Evolutionary conservation across 192 early-diverging fungal genomes (phyloP).

Genomic region (Obelidium mucronatum): DNA sequence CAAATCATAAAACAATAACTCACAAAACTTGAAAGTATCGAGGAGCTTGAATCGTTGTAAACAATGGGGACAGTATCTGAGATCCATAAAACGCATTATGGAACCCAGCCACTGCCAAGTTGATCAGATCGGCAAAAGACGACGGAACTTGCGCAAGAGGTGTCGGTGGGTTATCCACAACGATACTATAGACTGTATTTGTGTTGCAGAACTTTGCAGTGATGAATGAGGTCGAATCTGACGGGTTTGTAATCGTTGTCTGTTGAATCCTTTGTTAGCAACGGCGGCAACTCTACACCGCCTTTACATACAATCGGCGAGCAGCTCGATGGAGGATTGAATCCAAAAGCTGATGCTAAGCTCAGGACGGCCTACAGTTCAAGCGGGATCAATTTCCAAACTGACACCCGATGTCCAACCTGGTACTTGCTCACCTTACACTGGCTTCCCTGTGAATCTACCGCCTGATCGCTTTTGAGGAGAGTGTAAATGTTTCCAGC

Average conservation of each 20-base stretch:
- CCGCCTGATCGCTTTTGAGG: neutral
- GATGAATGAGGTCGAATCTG: slow-evolving; percentile 10
- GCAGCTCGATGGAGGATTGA: neutral
- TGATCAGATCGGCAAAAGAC: neutral
- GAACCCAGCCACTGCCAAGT: slow-evolving; percentile 5
- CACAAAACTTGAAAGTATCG: slow-evolving; percentile 24
- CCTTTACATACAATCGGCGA: no score
- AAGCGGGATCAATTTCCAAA: no score
- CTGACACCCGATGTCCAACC: no score
- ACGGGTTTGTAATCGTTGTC: slow-evolving; percentile 11
- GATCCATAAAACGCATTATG: slow-evolving; percentile 18
- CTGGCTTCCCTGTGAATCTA: neutral
- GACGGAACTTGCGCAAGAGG: slow-evolving; percentile 6
- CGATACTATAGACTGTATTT: slow-evolving; percentile 11
- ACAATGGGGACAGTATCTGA: slow-evolving; percentile 7
- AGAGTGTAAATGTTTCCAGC: slow-evolving; percentile 17
- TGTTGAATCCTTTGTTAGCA: no score
- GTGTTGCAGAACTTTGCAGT: slow-evolving; percentile 25
- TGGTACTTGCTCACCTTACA: slow-evolving; percentile 35
- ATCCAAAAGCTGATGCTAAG: slow-evolving; percentile 12
- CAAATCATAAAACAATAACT: no score
- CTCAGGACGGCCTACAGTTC: slow-evolving; percentile 24
- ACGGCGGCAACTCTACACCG: no score
- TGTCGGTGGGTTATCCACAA: slow-evolving; percentile 20
- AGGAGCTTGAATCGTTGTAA: slow-evolving; percentile 5